Conservation (phyloP, 2,329 filamentous ascomycete species). For the Aureobasidium sp. region DNA sequence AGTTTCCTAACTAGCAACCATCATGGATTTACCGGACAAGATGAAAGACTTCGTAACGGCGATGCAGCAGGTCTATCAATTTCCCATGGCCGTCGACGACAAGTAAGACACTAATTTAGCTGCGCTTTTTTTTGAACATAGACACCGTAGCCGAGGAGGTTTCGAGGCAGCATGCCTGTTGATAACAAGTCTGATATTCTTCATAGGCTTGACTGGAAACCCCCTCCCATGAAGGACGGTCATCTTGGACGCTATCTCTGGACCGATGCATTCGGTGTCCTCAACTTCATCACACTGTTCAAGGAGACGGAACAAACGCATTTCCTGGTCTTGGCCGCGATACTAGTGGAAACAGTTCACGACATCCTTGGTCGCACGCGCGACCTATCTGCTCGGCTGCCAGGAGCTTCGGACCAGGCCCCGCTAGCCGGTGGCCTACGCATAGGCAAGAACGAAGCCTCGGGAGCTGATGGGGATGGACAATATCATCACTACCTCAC, state of each 20-base stretch:
- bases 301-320: constrained; percentile 30
- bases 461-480: constrained; percentile 47
- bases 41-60: constrained; percentile 11
- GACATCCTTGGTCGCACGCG: constrained; percentile 45
- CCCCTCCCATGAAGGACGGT: constrained; percentile 7
- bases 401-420: constrained; percentile 43
- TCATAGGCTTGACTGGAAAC: constrained; percentile 8
- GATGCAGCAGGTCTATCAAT: constrained; percentile 14
- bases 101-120: constrained; percentile 3
- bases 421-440: constrained; percentile 49
- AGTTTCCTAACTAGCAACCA: not conserved
- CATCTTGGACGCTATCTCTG: constrained; percentile 14
- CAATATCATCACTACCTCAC: constrained; percentile 57
- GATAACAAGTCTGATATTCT: not conserved
- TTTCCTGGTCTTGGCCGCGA: constrained; percentile 44
- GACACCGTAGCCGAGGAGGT: not conserved
- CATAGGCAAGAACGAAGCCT: constrained; percentile 47
- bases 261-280: constrained; percentile 50
- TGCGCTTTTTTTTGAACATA: not conserved
- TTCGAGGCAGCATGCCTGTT: not conserved
- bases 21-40: not conserved
- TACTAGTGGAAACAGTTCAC: constrained; percentile 46
- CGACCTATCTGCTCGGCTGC: constrained; percentile 40
- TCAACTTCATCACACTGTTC: constrained; percentile 51
- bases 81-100: constrained; percentile 2